Evolutionary conservation across 441 rosid genomes (phyloP), one percentile per base, ranked within the genome.

Genomic region (Syzygium malaccense): DNA sequence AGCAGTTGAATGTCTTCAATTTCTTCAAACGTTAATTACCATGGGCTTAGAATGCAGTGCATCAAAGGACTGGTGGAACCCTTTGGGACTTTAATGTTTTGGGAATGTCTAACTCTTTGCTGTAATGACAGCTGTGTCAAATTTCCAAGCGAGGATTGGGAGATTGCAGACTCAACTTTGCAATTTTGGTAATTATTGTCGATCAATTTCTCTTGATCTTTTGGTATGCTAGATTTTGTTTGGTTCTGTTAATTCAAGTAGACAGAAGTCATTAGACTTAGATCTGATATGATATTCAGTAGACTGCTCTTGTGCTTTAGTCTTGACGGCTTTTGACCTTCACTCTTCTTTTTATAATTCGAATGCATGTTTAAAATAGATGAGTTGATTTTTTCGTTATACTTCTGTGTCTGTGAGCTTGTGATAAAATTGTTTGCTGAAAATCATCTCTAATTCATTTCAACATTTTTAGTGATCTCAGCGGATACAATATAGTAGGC

Each of bases 91-190:
- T 75, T 41, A 75, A 75, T 75, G 17, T 23, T 41, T 23, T 41
- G 83, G 17, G 9, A 58, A 54, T 55, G 54, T 79, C 87, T 92
- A 58, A 91, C 87, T 57, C 79, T 91, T 86, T 89, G 41, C 87
- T 80, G 71, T 91, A 48, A 75, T 91, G 88, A 88, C 95, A 98
- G 99, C 86, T 98, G 99, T 91, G 96, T 96, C 90, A 92, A 97
- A 90, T 98, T 94, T 95, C 98, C 99, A 91, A 94, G 96, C 93
- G 99, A 96, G 89, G 98, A 96, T 89, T 98, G 99, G 98, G 98
- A 96, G 92, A 98, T 96, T 92, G 98, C 99, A 28, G 99, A 96
- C 93, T 98, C 99, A 87, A 98, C 99, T 90, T 94, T 98, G 94
- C 99, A 96, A 89, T 97, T 98, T 92, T 98, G 99, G 99, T 98